Evolutionary conservation across 306 rosid species (phyloP).

Genomic region (Glycine tomentella): DNA sequence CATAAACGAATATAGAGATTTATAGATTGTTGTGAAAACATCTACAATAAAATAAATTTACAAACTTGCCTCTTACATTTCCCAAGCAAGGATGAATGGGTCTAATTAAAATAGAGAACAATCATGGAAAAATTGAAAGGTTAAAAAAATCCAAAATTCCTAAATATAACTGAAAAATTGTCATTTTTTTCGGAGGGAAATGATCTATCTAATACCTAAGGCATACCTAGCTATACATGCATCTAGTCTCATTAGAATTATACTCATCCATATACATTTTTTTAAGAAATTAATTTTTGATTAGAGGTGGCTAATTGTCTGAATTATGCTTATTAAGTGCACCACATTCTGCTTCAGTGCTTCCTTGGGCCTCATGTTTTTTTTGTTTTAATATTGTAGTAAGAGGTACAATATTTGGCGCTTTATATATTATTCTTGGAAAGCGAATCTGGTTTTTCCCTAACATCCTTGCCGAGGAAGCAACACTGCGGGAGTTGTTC

Average conservation of each 20-base stretch:
- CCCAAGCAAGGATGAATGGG: not conserved
- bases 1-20: not conserved
- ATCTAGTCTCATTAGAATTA: no score
- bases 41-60: not conserved
- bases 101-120: not conserved
- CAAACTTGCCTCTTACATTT: not conserved
- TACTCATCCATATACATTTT: no score
- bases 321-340: constrained; percentile 24
- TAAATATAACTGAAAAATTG: not conserved
- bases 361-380: constrained; percentile 16
- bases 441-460: constrained; percentile 97
- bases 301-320: constrained; percentile 17
- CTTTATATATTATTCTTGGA: constrained; percentile 72
- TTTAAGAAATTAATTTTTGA: not conserved
- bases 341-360: constrained; percentile 37
- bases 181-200: not conserved
- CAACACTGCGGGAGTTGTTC: constrained; percentile 90
- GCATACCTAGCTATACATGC: not conserved
- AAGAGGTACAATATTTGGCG: constrained; percentile 82
- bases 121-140: not conserved
- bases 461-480: constrained; percentile 96
- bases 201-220: not conserved
- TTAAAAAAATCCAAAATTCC: not conserved
- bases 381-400: constrained; percentile 61
- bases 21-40: not conserved